phyloP scores from a whole-genome alignment of 306 rosid genomes.

The Arachis hypogaea region DNA sequence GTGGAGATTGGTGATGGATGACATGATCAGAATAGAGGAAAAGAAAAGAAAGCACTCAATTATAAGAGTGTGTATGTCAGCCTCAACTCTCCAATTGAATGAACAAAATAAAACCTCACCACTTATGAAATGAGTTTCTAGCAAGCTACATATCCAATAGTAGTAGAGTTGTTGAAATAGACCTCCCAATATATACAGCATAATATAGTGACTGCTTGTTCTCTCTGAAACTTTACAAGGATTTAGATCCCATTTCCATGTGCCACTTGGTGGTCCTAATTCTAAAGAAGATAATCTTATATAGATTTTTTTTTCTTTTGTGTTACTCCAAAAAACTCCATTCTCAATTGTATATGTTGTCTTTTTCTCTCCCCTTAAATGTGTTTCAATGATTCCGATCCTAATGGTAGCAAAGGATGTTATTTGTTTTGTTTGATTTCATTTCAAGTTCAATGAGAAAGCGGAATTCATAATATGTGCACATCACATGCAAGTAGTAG shows the following conservation, averaged over 20 bases:
- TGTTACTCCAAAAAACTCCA: slow-evolving; percentile 26
- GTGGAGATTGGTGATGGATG: slow-evolving; percentile 39
- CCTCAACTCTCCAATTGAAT: slow-evolving; percentile 28
- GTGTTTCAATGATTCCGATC: slow-evolving; percentile 5
- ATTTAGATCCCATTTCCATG: slow-evolving; percentile 47
- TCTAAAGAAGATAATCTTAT: slow-evolving; percentile 38
- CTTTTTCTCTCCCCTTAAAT: slow-evolving; percentile 33
- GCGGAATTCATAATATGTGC: no score
- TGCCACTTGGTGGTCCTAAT: slow-evolving; percentile 50
- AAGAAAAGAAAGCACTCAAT: no score
- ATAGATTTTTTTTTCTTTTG: slow-evolving; percentile 27
- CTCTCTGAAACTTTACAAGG: slow-evolving; percentile 44
- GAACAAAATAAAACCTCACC: slow-evolving; percentile 16
- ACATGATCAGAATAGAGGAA: slow-evolving; percentile 31
- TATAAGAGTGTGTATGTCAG: slow-evolving; percentile 30
- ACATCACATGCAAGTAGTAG: neutral
- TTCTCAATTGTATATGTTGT: slow-evolving; percentile 30
- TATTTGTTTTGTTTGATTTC: slow-evolving; percentile 23
- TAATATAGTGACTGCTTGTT: slow-evolving; percentile 40
- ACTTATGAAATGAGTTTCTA: no score
- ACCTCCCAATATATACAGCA: slow-evolving; percentile 35
- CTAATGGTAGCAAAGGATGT: neutral
- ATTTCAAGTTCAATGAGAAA: slow-evolving; percentile 15
- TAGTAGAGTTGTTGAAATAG: slow-evolving; percentile 37
- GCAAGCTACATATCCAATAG: slow-evolving; percentile 31